These are phyloP conservation scores for Breviolum minutum DNA, from an alignment of 73 alveolate genomes.

Conservation along the genomic window DNA sequence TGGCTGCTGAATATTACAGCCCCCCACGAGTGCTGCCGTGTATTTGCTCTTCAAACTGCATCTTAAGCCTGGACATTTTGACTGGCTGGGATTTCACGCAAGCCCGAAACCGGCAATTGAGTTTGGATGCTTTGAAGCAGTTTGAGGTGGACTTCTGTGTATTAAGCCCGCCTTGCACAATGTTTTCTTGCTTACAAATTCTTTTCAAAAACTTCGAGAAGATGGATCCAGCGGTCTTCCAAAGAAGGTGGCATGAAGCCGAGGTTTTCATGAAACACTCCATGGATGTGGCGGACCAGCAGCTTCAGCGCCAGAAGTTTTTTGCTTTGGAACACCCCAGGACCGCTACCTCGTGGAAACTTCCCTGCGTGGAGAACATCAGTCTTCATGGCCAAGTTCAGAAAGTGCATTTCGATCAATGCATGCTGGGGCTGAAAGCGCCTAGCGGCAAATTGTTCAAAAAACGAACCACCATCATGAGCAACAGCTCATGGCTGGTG, in stretches of 20 bases:
- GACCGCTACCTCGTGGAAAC: background rate
- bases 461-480: background rate
- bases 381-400: background rate
- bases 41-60: too few relatives aligned
- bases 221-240: too few relatives aligned
- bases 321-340: background rate
- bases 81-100: background rate
- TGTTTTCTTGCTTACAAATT: too few relatives aligned
- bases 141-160: too few relatives aligned
- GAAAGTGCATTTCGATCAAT: background rate
- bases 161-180: too few relatives aligned
- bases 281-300: background rate
- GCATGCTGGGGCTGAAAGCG: conserved; percentile 15
- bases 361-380: background rate
- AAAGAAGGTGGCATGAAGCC: background rate
- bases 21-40: too few relatives aligned
- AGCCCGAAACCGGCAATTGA: background rate
- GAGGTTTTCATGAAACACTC: background rate
- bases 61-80: background rate
- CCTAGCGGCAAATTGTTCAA: background rate
- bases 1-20: too few relatives aligned
- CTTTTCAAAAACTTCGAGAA: too few relatives aligned
- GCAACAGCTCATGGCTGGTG: background rate
- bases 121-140: background rate
- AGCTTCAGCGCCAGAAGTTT: background rate